These are phyloP conservation scores for Trichomonascaceae sp. DNA, from an alignment of 1,139 yeast genomes.

Conservation along the genomic window DNA sequence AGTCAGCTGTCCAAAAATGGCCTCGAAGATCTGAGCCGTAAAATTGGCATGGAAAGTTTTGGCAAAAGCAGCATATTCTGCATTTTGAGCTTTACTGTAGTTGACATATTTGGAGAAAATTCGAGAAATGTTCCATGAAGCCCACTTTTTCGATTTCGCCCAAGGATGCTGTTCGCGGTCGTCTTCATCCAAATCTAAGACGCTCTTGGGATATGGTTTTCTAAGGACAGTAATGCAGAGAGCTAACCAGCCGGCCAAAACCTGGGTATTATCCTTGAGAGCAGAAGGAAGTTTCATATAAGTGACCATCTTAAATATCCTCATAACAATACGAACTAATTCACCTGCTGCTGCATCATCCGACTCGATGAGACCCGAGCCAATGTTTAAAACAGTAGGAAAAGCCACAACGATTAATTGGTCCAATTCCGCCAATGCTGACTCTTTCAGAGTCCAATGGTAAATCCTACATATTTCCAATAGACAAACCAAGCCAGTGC, in stretches of 20 bases:
- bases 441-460: constrained; percentile 63
- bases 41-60: constrained; percentile 39
- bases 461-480: constrained; percentile 69
- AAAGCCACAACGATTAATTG: constrained; percentile 58
- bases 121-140: constrained; percentile 70
- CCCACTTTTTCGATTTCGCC: constrained; percentile 88
- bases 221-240: constrained; percentile 68
- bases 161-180: constrained; percentile 48
- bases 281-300: constrained; percentile 66
- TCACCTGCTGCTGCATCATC: constrained; percentile 53
- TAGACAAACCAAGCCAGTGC: constrained; percentile 72
- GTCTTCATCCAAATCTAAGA: constrained; percentile 41
- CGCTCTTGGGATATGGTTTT: constrained; percentile 49
- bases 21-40: constrained; percentile 65
- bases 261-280: constrained; percentile 50
- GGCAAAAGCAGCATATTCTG: constrained; percentile 32
- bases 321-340: constrained; percentile 68
- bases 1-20: constrained; percentile 61
- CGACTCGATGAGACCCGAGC: constrained; percentile 48
- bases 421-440: constrained; percentile 37
- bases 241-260: constrained; percentile 66
- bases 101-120: constrained; percentile 72
- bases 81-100: constrained; percentile 26
- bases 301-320: constrained; percentile 76
- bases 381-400: constrained; percentile 63